Evolutionary conservation across 2,329 filamentous ascomycete species (phyloP).

Genomic region (Polytolypa hystricis): DNA sequence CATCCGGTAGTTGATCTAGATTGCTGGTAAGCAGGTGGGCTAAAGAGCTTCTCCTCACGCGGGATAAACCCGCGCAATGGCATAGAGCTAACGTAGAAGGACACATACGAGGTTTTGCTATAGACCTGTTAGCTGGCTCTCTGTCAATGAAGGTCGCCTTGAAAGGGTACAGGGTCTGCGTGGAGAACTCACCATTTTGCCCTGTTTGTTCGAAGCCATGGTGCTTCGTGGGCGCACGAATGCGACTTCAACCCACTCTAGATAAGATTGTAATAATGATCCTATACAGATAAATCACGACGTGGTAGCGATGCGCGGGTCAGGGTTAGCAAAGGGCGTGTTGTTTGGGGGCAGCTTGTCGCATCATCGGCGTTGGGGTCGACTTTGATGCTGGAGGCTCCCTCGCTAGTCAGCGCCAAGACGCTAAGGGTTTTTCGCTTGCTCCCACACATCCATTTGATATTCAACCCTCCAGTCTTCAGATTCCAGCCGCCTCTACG

Average conservation of each 20-base stretch:
- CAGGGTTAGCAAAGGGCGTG: too few species aligned
- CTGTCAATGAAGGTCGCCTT: conserved; percentile 40
- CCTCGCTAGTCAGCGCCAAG: conserved; percentile 22
- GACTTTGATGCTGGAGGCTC: conserved; percentile 6
- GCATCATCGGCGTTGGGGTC: too few species aligned
- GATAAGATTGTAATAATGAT: too few species aligned
- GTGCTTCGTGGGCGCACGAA: conserved; percentile 36
- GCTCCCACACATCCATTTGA: conserved; percentile 14
- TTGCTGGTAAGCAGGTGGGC: not conserved
- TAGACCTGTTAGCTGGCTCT: conserved; percentile 46
- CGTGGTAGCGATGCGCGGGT: too few species aligned
- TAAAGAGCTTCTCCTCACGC: not conserved
- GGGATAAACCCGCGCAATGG: not conserved
- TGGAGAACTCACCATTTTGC: conserved; percentile 82
- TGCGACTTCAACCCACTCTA: conserved; percentile 30
- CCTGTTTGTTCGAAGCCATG: conserved; percentile 79
- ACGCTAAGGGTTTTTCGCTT: conserved; percentile 29
- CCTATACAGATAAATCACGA: too few species aligned
- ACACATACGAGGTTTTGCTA: conserved; percentile 55
- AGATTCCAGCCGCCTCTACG: conserved; percentile 6
- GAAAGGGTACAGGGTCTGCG: conserved; percentile 25
- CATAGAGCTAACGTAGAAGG: conserved; percentile 1
- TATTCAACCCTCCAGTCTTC: conserved; percentile 3
- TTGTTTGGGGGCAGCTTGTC: too few species aligned
- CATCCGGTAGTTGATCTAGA: conserved; percentile 98